Base-by-base conservation (phyloP, 208 protist species). In the Leishmania major region DNA sequence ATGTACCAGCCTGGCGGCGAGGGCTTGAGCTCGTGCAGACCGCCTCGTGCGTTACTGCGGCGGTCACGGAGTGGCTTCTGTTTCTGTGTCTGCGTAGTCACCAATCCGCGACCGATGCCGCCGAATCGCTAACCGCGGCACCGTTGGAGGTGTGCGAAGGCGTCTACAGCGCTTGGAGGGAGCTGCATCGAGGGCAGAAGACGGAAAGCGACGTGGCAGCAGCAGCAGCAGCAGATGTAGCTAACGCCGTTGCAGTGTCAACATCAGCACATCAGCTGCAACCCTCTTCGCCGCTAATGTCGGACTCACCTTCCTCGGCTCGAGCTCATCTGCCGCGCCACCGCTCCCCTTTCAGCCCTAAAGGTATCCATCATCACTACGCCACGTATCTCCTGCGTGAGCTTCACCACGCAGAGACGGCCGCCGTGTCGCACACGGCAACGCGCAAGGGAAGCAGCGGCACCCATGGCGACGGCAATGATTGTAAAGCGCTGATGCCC, bases 101-200 rank as follows among this genome's bases (percentile, higher is more conserved):
- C 70, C 70, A 37, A 74, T 11, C 43, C 10, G 11, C 70, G 11
- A 19, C 70, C 25, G 45, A 53, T 17, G 70, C 70, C 31, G 45
- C 70, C 7, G 70, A 19, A 5, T n/a, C 25, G 40, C 45, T 31
- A 15, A 1, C 70, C 17, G 28, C 10, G 70, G 77, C 78, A 40
- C 82, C 82, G n/a, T 35, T 79, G 62, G 78, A 82, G 25, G 82
- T 86, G 47, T 73, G 57, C 57, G 82, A 86, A 22, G 82, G 82
- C 3, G 62, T 86, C 51, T 86, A 86, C 53, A 43, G 37, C 4
- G 78, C 82, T 0, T 86, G 82, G 82, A 53, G 82, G 55, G 49
- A 60, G 10, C 57, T 51, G 31, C 81, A 66, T 60, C 37, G 49
- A 66, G 57, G 28, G 28, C 57, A 67, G 40, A 49, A 51, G 53